These are phyloP conservation scores for Aegilops tauschii DNA, from an alignment of 176 grass and related monocot species.

Conservation along the genomic window DNA sequence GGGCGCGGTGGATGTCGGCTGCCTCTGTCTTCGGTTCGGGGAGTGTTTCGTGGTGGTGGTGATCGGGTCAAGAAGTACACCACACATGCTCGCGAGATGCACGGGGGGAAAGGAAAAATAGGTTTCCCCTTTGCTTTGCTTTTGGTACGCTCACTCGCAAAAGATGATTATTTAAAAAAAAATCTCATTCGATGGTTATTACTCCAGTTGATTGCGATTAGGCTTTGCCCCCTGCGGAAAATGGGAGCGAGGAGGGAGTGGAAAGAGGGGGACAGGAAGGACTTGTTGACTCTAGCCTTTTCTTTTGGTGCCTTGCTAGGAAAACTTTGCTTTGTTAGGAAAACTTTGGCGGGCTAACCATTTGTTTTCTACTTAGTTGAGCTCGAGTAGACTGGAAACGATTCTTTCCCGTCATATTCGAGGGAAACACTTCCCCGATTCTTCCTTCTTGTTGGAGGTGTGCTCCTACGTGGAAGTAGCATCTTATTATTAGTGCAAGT, in stretches of 20 bases:
- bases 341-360: neutral
- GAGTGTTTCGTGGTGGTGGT: neutral
- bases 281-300: neutral
- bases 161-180: no score
- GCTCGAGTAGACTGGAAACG: neutral
- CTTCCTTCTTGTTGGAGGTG: no score
- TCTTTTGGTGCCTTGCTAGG: slow-evolving; percentile 14
- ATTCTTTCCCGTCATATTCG: neutral
- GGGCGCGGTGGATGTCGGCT: slow-evolving; percentile 38
- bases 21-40: neutral
- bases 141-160: no score
- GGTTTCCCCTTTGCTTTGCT: neutral
- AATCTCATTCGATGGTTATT: no score
- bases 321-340: neutral
- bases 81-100: neutral
- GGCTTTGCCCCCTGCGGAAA: neutral
- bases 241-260: neutral
- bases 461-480: neutral
- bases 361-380: neutral
- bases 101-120: no score
- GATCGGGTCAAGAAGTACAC: neutral
- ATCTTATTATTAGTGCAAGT: neutral
- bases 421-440: neutral
- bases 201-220: neutral
- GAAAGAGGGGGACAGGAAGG: neutral